Percentiles rank a stretch among this genome's conserved stretches.
phyloP scores from a whole-genome alignment of 345 rosid genomes.

The Gossypium australe region DNA sequence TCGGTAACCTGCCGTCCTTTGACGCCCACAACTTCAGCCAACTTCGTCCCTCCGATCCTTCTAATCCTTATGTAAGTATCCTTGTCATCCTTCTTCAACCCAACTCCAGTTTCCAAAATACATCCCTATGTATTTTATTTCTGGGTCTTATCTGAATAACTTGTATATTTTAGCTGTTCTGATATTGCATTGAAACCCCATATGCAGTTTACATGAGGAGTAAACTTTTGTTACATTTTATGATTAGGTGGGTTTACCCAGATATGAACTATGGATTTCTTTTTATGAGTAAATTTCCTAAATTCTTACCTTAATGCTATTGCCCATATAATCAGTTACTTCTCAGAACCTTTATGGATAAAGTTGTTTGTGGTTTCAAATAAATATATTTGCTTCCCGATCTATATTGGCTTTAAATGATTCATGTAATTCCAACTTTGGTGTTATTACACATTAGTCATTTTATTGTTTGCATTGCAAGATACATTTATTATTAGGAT shows the following conservation, averaged over 20 bases:
- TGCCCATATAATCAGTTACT: not conserved
- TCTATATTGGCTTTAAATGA: not conserved
- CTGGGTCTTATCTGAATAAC: not conserved
- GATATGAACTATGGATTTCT: not conserved
- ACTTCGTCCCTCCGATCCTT: slow-evolving; percentile 79
- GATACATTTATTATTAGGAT: not conserved
- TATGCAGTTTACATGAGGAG: not conserved
- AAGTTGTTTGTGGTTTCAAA: slow-evolving; percentile 3
- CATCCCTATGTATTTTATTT: not conserved
- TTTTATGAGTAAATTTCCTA: not conserved
- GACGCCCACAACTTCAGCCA: slow-evolving; percentile 89
- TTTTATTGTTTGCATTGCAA: not conserved
- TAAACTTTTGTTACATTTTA: slow-evolving; percentile 1
- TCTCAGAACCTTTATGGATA: slow-evolving; percentile 1
- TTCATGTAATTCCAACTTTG: not conserved
- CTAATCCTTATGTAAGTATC: slow-evolving; percentile 64
- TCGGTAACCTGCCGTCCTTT: slow-evolving; percentile 74
- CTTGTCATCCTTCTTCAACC: not conserved
- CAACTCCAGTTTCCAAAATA: not conserved
- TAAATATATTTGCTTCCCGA: not conserved
- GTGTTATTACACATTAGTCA: not conserved
- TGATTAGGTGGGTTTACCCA: slow-evolving; percentile 1
- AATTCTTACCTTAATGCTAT: not conserved
- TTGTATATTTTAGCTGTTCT: not conserved
- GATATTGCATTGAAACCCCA: not conserved